Conservation (phyloP, 805 yeast genomes). For the Nakazawaea wickerhamii region DNA sequence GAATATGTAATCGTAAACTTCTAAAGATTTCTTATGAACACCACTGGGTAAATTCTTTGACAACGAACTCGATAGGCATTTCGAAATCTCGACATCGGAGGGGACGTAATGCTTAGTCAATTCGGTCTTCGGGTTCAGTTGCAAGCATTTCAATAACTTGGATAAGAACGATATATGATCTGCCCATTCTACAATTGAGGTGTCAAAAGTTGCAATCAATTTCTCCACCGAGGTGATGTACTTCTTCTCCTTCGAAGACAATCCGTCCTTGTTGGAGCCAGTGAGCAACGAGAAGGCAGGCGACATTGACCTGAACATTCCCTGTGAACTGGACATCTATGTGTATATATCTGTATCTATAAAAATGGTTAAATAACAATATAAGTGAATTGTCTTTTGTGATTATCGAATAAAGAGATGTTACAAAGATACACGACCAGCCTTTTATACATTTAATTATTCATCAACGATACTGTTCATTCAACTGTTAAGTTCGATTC, state of each 20-base stretch:
- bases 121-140: slow-evolving; percentile 36
- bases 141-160: slow-evolving; percentile 68
- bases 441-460: background rate
- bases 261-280: slow-evolving; percentile 16
- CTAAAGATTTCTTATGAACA: slow-evolving; percentile 85
- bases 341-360: background rate
- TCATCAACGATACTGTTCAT: background rate
- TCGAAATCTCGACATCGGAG: slow-evolving; percentile 57
- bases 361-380: too few relatives aligned
- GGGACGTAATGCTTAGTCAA: slow-evolving; percentile 56
- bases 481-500: background rate
- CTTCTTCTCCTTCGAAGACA: slow-evolving; percentile 63
- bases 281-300: slow-evolving; percentile 22
- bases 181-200: slow-evolving; percentile 89
- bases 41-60: slow-evolving; percentile 87
- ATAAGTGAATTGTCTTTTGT: background rate
- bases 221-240: slow-evolving; percentile 64
- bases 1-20: slow-evolving; percentile 69
- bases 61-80: slow-evolving; percentile 70
- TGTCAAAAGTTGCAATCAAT: slow-evolving; percentile 68
- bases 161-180: slow-evolving; percentile 90
- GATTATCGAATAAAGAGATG: too few relatives aligned
- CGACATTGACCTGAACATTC: slow-evolving; percentile 23
- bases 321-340: slow-evolving; percentile 25
- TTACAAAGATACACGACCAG: background rate